Base-by-base conservation (phyloP, 2,329 filamentous ascomycete genomes). In the Stylonectria norvegica region DNA sequence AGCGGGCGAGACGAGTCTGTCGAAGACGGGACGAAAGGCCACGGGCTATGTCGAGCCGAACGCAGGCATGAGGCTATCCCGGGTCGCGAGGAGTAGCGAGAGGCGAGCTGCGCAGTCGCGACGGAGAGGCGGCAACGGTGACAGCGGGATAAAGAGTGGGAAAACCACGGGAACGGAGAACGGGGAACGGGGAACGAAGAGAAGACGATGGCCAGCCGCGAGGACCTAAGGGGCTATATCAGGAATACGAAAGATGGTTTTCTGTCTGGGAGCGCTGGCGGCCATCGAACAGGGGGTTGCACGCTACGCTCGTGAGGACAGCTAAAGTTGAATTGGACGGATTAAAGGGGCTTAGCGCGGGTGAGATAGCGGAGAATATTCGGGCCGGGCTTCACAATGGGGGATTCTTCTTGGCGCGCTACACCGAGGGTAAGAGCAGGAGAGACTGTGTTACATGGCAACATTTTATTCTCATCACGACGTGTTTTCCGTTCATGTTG, bases 11-110 rank as follows among this genome's bases (percentile, higher is more conserved):
- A 9, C n/a, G 34, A 45, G 35, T 27, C 16, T 36, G 32, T 36
- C 23, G 34, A 42, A 23, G 42, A 28, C 22, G n/a, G n/a, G 42
- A 43, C 45, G 40, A 44, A 51, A 42, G 38, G 40, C 43, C 50
- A 43, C 43, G 45, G 43, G 30, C 43, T 57, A 56, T 52, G 43
- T 42, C 37, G 42, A 44, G 34, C 22, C 29, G 41, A 33, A 38
- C 38, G 50, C 41, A 41, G 48, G 43, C 54, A 57, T 57, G 36
- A 55, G 56, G 54, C 48, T 48, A 40, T n/a, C n/a, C n/a, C n/a
- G n/a, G 32, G 15, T 33, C 28, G 41, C 28, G 30, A 19, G 20
- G 39, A 14, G 34, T 43, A 33, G 38, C 25, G 27, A 36, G 32
- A 31, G 29, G 30, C 34, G 28, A 18, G 12, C n/a, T n/a, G 18